These are phyloP conservation scores for Hemileccinum impolitum DNA, from an alignment of 768 basidiomycete species.

Conservation along the genomic window DNA sequence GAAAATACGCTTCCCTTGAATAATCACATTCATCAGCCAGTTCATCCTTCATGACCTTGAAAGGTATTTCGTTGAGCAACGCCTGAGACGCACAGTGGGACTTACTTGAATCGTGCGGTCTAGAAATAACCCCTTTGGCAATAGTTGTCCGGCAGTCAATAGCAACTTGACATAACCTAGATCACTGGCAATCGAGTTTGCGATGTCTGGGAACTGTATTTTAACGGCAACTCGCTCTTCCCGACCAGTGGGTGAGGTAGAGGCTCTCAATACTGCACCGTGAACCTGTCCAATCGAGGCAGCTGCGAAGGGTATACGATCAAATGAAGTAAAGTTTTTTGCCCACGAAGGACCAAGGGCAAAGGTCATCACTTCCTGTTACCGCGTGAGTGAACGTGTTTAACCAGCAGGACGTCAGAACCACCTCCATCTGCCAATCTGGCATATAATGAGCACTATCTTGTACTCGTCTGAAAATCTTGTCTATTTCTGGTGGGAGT, in stretches of 20 bases:
- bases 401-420: constrained; percentile 4
- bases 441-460: constrained; percentile 99
- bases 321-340: constrained; percentile 67
- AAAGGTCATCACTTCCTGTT: constrained; percentile 64
- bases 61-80: background rate
- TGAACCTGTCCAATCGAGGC: constrained; percentile 99
- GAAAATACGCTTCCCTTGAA: constrained; percentile 70
- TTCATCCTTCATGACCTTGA: constrained; percentile 82
- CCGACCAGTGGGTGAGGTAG: constrained; percentile 49
- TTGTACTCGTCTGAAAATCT: constrained; percentile 87
- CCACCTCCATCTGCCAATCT: constrained; percentile 94
- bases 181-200: constrained; percentile 82
- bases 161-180: constrained; percentile 81
- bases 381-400: background rate
- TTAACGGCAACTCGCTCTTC: constrained; percentile 74
- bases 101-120: constrained; percentile 77
- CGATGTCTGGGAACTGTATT: constrained; percentile 93
- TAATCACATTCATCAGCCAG: constrained; percentile 94
- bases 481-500: constrained; percentile 83
- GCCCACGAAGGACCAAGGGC: constrained; percentile 78
- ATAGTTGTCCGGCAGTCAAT: constrained; percentile 71
- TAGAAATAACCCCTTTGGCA: constrained; percentile 88
- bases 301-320: constrained; percentile 86
- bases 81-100: background rate
- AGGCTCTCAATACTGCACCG: constrained; percentile 55